phyloP scores from a whole-genome alignment of 1,284 basidiomycete species.

The Schizophyllum commune region DNA sequence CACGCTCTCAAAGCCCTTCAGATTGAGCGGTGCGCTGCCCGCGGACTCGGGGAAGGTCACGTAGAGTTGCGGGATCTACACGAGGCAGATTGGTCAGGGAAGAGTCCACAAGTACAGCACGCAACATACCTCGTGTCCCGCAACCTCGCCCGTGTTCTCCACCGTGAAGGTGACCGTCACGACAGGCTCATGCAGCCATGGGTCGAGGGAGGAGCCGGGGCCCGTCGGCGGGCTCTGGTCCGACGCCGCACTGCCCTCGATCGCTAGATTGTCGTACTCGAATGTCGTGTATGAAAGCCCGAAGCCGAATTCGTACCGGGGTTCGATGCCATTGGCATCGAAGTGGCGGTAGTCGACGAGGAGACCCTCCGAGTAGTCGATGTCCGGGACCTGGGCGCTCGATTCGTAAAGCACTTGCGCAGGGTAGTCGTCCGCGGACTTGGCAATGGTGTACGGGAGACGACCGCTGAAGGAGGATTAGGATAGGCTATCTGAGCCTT shows the following conservation, averaged over 20 bases:
- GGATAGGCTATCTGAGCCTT: constrained; percentile 4
- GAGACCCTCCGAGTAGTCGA: constrained; percentile 43
- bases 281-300: constrained; percentile 54
- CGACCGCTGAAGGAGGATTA: constrained; percentile 28
- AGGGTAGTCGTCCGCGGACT: constrained; percentile 47
- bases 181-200: constrained; percentile 38
- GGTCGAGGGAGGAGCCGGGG: constrained; percentile 38
- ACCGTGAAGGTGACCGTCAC: constrained; percentile 38
- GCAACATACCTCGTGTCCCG: constrained; percentile 37
- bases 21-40: constrained; percentile 33
- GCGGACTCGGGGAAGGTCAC: constrained; percentile 35
- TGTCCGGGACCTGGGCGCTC: constrained; percentile 22
- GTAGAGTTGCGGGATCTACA: constrained; percentile 44
- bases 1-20: constrained; percentile 45
- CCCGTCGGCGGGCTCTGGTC: constrained; percentile 32
- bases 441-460: constrained; percentile 58
- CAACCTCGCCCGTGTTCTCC: constrained; percentile 36
- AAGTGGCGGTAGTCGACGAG: constrained; percentile 64
- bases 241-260: constrained; percentile 30
- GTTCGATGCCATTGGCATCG: constrained; percentile 46
- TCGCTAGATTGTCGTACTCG: constrained; percentile 36
- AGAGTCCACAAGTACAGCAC: neutral
- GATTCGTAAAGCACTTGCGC: constrained; percentile 33
- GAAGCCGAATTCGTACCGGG: constrained; percentile 63
- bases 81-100: constrained; percentile 1